phyloP scores from a whole-genome alignment of 257 asterid species.

The Solanum lycopersicoides region DNA sequence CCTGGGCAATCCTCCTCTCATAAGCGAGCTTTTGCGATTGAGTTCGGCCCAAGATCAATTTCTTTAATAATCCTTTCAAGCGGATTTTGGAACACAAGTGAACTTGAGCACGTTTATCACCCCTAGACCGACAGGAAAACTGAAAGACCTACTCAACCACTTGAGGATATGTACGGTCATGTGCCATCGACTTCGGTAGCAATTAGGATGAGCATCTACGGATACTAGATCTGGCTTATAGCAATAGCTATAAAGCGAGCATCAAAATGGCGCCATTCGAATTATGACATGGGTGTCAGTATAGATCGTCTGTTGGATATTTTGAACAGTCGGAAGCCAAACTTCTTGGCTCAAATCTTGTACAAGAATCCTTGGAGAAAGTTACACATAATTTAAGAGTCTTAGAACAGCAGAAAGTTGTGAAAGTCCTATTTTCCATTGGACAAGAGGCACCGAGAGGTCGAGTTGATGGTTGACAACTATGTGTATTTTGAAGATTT shows the following conservation, averaged over 20 bases:
- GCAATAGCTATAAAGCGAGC: neutral
- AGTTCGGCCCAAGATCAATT: neutral
- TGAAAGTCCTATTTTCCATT: neutral
- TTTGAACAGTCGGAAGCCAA: neutral
- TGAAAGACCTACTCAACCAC: neutral
- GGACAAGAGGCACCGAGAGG: neutral
- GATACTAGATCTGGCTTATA: neutral
- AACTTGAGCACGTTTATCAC: neutral
- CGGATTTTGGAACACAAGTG: neutral
- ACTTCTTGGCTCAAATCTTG: neutral
- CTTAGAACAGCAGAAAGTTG: neutral
- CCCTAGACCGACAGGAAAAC: neutral
- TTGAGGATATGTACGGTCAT: neutral
- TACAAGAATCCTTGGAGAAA: neutral
- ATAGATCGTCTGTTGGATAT: neutral
- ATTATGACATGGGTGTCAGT: neutral
- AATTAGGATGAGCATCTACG: neutral
- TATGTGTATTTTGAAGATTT: neutral
- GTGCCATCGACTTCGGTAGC: neutral
- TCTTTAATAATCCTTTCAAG: neutral
- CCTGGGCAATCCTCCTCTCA: neutral
- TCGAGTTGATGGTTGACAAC: neutral
- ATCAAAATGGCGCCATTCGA: neutral
- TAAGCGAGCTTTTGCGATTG: neutral
- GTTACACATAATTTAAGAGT: neutral